phyloP scores from a whole-genome alignment of 2,329 filamentous ascomycete genomes.

The Aspergillus tanneri region DNA sequence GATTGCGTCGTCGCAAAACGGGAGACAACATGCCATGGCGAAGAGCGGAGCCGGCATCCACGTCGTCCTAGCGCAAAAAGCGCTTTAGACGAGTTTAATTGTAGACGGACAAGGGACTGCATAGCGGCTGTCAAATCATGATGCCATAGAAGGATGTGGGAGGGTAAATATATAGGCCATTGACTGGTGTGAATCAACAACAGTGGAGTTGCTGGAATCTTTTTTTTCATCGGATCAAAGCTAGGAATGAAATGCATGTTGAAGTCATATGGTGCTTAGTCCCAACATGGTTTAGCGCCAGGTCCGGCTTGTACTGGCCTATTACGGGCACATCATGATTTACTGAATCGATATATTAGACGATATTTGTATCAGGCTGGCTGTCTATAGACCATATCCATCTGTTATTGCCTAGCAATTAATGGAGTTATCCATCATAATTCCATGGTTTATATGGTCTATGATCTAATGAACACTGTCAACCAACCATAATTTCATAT shows the following conservation, averaged over 20 bases:
- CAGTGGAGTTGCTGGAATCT: not conserved
- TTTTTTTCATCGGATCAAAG: too few relatives aligned
- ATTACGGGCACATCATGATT: not conserved
- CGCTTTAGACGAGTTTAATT: constrained; percentile 23
- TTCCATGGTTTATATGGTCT: too few relatives aligned
- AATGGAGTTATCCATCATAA: too few relatives aligned
- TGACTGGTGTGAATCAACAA: too few relatives aligned
- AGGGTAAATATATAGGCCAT: too few relatives aligned
- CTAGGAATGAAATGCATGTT: not conserved
- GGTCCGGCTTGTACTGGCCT: not conserved
- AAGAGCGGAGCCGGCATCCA: constrained; percentile 17
- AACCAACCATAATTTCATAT: too few relatives aligned
- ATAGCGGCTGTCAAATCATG: constrained; percentile 27
- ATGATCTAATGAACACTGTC: too few relatives aligned
- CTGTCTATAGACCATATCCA: too few relatives aligned
- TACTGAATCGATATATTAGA: too few relatives aligned
- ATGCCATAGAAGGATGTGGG: constrained; percentile 7
- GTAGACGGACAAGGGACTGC: constrained; percentile 29
- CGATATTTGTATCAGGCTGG: too few relatives aligned
- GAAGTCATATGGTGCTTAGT: constrained; percentile 11
- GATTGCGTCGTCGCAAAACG: constrained; percentile 28
- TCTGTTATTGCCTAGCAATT: too few relatives aligned
- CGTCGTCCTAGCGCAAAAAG: constrained; percentile 20
- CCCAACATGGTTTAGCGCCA: constrained; percentile 24
- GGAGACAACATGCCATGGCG: constrained; percentile 10